Evolutionary conservation across 2,329 filamentous ascomycete species (phyloP).

Genomic region (Xylaria sp.): DNA sequence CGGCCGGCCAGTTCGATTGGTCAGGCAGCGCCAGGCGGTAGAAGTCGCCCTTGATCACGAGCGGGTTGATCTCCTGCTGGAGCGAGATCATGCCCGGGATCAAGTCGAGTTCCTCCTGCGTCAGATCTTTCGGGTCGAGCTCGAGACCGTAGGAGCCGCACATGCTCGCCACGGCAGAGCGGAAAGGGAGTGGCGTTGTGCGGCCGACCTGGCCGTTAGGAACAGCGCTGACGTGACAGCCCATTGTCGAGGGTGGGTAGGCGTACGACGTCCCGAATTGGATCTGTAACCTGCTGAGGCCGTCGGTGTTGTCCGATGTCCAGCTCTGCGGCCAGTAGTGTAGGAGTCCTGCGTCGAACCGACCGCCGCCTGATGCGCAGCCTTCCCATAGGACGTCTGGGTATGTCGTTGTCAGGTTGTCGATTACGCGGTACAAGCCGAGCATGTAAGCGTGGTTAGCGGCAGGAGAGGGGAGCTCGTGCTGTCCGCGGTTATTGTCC

Average conservation of each 20-base stretch:
- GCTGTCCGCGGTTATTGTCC: slow-evolving; percentile 71
- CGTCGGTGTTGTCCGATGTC: slow-evolving; percentile 71
- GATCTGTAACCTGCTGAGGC: slow-evolving; percentile 63
- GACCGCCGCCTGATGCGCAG: slow-evolving; percentile 67
- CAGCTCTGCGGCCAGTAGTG: slow-evolving; percentile 71
- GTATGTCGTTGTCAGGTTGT: slow-evolving; percentile 63
- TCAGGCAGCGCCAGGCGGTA: slow-evolving; percentile 65
- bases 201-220: slow-evolving; percentile 64
- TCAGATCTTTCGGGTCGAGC: slow-evolving; percentile 60
- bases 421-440: slow-evolving; percentile 67
- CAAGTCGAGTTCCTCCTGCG: slow-evolving; percentile 55
- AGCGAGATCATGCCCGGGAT: slow-evolving; percentile 61
- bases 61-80: slow-evolving; percentile 62
- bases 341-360: slow-evolving; percentile 67
- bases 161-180: slow-evolving; percentile 71
- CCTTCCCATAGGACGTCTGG: slow-evolving; percentile 70
- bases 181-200: slow-evolving; percentile 62
- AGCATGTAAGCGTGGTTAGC: slow-evolving; percentile 66
- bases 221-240: slow-evolving; percentile 66
- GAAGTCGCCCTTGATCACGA: slow-evolving; percentile 63
- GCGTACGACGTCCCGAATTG: slow-evolving; percentile 68
- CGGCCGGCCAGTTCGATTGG: slow-evolving; percentile 66
- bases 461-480: slow-evolving; percentile 61
- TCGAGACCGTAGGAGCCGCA: slow-evolving; percentile 71
- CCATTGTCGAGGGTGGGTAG: slow-evolving; percentile 68